phyloP scores from a whole-genome alignment of 495 filamentous ascomycete species.

The Penicillium robsamsonii region DNA sequence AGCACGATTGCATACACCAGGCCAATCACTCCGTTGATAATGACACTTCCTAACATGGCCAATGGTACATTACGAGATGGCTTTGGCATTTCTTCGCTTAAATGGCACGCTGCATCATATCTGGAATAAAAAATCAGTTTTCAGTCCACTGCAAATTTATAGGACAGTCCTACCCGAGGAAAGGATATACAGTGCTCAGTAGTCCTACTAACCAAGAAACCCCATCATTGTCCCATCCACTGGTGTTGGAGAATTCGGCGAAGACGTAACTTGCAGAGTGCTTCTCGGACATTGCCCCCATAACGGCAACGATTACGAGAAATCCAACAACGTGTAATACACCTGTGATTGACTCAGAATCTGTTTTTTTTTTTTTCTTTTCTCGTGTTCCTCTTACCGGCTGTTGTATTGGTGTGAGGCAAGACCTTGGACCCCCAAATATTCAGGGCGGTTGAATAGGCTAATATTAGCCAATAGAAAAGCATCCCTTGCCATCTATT shows the following conservation, averaged over 20 bases:
- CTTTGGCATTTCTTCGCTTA: constrained; percentile 35
- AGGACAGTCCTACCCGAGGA: constrained; percentile 15
- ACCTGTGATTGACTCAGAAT: constrained; percentile 6
- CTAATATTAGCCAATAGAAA: constrained; percentile 25
- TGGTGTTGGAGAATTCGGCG: constrained; percentile 22
- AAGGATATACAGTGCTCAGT: constrained; percentile 25
- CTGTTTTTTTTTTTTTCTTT: too few relatives aligned
- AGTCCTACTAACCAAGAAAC: constrained; percentile 28
- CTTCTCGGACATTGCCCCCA: constrained; percentile 23
- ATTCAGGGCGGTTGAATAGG: constrained; percentile 20
- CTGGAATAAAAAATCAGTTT: constrained; percentile 9
- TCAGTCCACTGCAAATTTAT: neutral
- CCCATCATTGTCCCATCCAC: constrained; percentile 25
- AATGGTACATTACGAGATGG: constrained; percentile 37
- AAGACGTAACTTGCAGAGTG: constrained; percentile 23
- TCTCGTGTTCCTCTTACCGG: constrained; percentile 11
- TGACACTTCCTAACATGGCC: constrained; percentile 43
- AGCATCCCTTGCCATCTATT: constrained; percentile 26
- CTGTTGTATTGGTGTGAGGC: constrained; percentile 24
- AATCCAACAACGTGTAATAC: constrained; percentile 23
- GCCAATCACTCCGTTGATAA: constrained; percentile 42
- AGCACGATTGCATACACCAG: constrained; percentile 44
- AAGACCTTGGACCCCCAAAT: constrained; percentile 26
- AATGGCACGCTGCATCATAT: constrained; percentile 31
- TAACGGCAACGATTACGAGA: constrained; percentile 17